Evolutionary conservation across 805 yeast species (phyloP).

Genomic region (Ogataea allantospora): DNA sequence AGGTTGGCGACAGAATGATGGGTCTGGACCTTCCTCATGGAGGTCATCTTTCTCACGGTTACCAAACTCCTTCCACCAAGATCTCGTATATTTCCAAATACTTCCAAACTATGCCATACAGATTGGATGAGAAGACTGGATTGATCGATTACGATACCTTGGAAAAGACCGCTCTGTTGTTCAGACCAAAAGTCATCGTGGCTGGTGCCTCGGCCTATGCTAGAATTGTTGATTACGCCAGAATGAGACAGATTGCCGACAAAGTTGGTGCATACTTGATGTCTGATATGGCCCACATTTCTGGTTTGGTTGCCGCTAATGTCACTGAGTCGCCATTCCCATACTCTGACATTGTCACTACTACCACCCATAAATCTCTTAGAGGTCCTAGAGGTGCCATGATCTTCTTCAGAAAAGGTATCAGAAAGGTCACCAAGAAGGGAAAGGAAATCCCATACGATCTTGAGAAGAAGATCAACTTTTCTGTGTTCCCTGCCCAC

Average conservation of each 20-base stretch:
- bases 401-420: constrained; percentile 96
- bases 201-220: constrained; percentile 98
- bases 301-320: constrained; percentile 94
- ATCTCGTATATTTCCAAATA: constrained; percentile 90
- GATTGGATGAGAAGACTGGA: constrained; percentile 83
- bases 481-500: constrained; percentile 98
- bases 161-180: constrained; percentile 76
- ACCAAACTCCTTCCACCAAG: constrained; percentile 86
- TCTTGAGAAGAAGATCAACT: constrained; percentile 87
- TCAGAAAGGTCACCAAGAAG: constrained; percentile 75
- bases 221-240: constrained; percentile 82
- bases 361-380: constrained; percentile 95
- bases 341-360: constrained; percentile 93
- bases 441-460: constrained; percentile 87
- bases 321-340: constrained; percentile 92
- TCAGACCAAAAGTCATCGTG: constrained; percentile 91
- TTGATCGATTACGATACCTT: constrained; percentile 87
- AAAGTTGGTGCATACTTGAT: constrained; percentile 89
- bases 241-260: constrained; percentile 89
- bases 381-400: constrained; percentile 99
- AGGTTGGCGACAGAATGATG: constrained; percentile 91
- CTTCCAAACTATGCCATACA: constrained; percentile 97
- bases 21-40: constrained; percentile 98
- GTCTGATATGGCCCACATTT: constrained; percentile 97
- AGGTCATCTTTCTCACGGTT: constrained; percentile 97